These are phyloP conservation scores for Phytophthora agathidicida DNA, from an alignment of 352 stramenopile species.

Conservation along the genomic window DNA sequence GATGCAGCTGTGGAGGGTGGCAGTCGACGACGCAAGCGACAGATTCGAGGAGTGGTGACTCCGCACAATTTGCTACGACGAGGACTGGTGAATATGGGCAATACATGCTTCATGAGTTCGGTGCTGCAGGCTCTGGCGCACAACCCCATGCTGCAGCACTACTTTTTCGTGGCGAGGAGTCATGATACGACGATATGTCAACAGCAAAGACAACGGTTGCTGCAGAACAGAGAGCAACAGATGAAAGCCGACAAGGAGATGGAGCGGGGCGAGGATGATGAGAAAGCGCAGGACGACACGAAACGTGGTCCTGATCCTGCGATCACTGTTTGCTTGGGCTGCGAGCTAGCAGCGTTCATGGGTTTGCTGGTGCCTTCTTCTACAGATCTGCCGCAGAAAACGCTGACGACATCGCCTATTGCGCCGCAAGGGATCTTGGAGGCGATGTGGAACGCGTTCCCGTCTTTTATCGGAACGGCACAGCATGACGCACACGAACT, in stretches of 20 bases:
- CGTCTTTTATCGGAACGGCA: conserved; percentile 56
- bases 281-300: conserved; percentile 2
- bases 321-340: conserved; percentile 59
- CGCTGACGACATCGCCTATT: conserved; percentile 41
- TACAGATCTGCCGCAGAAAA: not conserved
- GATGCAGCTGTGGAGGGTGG: conserved; percentile 15
- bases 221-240: conserved; percentile 33
- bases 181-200: conserved; percentile 73
- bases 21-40: conserved; percentile 31
- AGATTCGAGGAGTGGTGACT: conserved; percentile 16
- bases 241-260: conserved; percentile 15
- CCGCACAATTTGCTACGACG: conserved; percentile 38
- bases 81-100: conserved; percentile 86
- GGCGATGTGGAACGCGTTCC: conserved; percentile 60
- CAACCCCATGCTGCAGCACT: conserved; percentile 74
- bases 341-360: conserved; percentile 62
- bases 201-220: conserved; percentile 45
- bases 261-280: not conserved
- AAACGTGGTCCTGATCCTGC: conserved; percentile 13
- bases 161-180: conserved; percentile 66
- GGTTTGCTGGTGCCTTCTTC: conserved; percentile 34
- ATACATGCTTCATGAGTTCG: conserved; percentile 87
- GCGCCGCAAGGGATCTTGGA: conserved; percentile 68
- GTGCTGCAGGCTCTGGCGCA: conserved; percentile 76
- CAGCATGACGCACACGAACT: conserved; percentile 86